Conservation (phyloP, 1,139 yeast species). For the Arxiozyma telluris region DNA sequence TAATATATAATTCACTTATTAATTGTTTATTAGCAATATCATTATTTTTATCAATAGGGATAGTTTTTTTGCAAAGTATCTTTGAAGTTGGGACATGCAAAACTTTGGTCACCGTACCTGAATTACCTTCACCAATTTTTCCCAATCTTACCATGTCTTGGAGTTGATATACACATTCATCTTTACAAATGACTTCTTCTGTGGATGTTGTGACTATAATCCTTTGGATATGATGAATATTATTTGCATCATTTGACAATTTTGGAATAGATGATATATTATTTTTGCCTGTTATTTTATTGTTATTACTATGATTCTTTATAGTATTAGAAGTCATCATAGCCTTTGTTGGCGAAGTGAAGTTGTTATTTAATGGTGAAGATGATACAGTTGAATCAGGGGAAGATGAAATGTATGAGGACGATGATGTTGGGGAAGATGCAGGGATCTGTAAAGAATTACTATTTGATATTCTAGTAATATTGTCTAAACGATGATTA, state of each 20-base stretch:
- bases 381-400: neutral
- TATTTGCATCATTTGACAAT: neutral
- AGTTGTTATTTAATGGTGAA: neutral
- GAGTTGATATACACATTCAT: conserved; percentile 12
- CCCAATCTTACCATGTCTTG: conserved; percentile 66
- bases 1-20: conserved; percentile 74
- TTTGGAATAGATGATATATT: neutral
- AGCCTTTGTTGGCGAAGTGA: neutral
- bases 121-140: conserved; percentile 84
- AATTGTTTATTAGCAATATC: conserved; percentile 77
- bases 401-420: neutral
- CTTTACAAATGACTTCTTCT: conserved; percentile 3
- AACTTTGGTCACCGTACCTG: conserved; percentile 86
- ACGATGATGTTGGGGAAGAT: neutral
- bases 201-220: conserved; percentile 1
- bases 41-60: conserved; percentile 72
- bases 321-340: neutral
- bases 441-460: neutral
- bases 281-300: neutral
- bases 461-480: neutral
- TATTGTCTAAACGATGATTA: neutral
- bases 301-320: neutral
- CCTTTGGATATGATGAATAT: neutral
- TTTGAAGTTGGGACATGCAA: conserved; percentile 81
- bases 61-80: conserved; percentile 83